Evolutionary conservation across 1,139 yeast genomes (phyloP).

Genomic region (Suhomyces taliae): DNA sequence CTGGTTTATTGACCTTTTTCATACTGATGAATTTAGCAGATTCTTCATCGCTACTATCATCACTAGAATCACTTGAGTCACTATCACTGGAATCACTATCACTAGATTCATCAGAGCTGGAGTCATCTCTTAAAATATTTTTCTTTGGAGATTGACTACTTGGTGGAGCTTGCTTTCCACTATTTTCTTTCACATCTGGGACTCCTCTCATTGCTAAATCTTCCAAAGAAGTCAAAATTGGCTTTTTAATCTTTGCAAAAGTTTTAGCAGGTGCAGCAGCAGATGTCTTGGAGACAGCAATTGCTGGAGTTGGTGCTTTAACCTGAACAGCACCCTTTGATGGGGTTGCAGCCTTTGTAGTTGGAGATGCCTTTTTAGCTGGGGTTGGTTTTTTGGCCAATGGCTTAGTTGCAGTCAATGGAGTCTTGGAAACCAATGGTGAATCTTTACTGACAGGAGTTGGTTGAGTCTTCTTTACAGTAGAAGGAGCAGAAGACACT

Average conservation of each 20-base stretch:
- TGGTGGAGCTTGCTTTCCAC: constrained; percentile 1
- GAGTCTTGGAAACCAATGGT: background rate
- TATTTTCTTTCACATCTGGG: constrained; percentile 57
- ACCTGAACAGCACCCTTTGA: background rate
- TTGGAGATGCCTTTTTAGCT: background rate
- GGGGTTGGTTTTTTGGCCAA: background rate
- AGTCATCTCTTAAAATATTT: constrained; percentile 2
- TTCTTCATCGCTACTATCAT: constrained; percentile 12
- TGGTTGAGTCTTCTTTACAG: constrained; percentile 1
- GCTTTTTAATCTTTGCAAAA: constrained; percentile 21
- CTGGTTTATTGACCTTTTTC: constrained; percentile 12
- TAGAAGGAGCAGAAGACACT: constrained; percentile 14
- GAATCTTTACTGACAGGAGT: background rate
- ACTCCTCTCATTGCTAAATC: constrained; percentile 59
- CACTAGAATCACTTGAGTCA: constrained; percentile 16
- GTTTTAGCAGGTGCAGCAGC: background rate
- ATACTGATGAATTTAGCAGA: constrained; percentile 16
- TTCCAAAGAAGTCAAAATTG: constrained; percentile 50
- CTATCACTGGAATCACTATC: constrained; percentile 18
- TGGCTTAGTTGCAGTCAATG: background rate
- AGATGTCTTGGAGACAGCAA: background rate
- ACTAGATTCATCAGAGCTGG: constrained; percentile 10
- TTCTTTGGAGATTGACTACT: constrained; percentile 2
- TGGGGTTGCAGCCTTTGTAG: background rate
- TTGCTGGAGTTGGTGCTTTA: background rate